These are phyloP conservation scores for Ganoderma lingzhi DNA, from an alignment of 1,284 basidiomycete species.

Conservation along the genomic window DNA sequence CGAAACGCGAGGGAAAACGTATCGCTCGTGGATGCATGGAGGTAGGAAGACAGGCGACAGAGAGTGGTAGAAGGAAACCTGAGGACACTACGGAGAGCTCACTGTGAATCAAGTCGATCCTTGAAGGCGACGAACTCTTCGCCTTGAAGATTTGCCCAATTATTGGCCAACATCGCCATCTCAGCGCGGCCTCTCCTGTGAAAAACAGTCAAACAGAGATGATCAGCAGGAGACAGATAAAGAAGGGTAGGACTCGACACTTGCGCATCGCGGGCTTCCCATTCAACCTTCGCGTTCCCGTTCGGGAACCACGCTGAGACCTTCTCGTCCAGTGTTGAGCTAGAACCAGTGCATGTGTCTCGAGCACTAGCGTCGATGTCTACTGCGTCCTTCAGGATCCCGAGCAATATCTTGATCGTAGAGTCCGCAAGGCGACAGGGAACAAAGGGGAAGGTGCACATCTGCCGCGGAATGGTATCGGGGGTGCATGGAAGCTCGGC, in stretches of 20 bases:
- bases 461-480: constrained; percentile 55
- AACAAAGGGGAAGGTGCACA: constrained; percentile 64
- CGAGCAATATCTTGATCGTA: constrained; percentile 56
- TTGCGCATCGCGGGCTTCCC: constrained; percentile 31
- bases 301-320: constrained; percentile 27
- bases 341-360: background rate
- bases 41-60: background rate
- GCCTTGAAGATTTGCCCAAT: constrained; percentile 27
- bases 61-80: background rate
- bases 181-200: constrained; percentile 30
- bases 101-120: constrained; percentile 22
- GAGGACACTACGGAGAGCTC: no score
- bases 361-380: constrained; percentile 5
- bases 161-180: constrained; percentile 26
- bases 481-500: constrained; percentile 57
- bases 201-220: background rate
- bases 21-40: background rate
- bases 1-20: background rate
- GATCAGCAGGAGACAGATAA: background rate
- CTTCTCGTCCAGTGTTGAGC: constrained; percentile 14
- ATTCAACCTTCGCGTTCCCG: constrained; percentile 28
- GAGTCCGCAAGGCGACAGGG: constrained; percentile 64
- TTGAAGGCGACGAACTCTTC: constrained; percentile 30
- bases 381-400: constrained; percentile 44
- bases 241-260: constrained; percentile 8